Conservation (phyloP, 2,329 filamentous ascomycete species). For the Talaromyces islandicus region DNA sequence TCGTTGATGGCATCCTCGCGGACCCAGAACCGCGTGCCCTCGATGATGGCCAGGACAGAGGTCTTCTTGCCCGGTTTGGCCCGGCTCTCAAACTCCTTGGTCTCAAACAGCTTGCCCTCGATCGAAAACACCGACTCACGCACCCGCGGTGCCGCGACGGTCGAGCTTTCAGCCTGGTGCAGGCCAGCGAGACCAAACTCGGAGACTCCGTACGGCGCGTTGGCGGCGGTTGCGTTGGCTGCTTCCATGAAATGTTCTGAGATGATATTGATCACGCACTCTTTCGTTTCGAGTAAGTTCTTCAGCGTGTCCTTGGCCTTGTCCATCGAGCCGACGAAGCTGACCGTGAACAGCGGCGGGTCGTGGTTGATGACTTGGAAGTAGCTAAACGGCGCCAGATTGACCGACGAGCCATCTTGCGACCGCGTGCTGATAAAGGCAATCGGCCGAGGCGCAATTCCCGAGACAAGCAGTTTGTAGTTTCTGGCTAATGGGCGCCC, state of each 20-base stretch:
- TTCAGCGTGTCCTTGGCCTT: constrained; percentile 71
- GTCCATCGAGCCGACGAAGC: constrained; percentile 52
- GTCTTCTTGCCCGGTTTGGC: constrained; percentile 63
- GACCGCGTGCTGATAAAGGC: constrained; percentile 56
- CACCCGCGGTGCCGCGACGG: constrained; percentile 60
- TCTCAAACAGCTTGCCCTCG: constrained; percentile 70
- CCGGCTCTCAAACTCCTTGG: constrained; percentile 70
- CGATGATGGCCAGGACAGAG: constrained; percentile 67
- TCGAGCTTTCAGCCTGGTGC: constrained; percentile 59
- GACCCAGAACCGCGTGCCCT: constrained; percentile 84
- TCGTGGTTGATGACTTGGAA: constrained; percentile 80
- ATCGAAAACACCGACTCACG: constrained; percentile 77
- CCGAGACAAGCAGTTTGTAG: constrained; percentile 87
- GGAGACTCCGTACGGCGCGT: constrained; percentile 66
- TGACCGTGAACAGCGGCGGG: constrained; percentile 72
- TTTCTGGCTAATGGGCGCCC: constrained; percentile 65
- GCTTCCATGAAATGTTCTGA: constrained; percentile 78
- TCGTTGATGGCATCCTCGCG: constrained; percentile 82
- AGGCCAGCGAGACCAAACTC: constrained; percentile 80
- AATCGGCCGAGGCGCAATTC: constrained; percentile 76
- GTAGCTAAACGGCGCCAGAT: constrained; percentile 84
- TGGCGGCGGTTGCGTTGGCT: constrained; percentile 69
- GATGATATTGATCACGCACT: constrained; percentile 83
- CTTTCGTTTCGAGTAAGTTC: constrained; percentile 64
- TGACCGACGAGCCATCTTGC: constrained; percentile 59